phyloP scores from a whole-genome alignment of 1,284 basidiomycete species.

The Farysia itapuensis region DNA sequence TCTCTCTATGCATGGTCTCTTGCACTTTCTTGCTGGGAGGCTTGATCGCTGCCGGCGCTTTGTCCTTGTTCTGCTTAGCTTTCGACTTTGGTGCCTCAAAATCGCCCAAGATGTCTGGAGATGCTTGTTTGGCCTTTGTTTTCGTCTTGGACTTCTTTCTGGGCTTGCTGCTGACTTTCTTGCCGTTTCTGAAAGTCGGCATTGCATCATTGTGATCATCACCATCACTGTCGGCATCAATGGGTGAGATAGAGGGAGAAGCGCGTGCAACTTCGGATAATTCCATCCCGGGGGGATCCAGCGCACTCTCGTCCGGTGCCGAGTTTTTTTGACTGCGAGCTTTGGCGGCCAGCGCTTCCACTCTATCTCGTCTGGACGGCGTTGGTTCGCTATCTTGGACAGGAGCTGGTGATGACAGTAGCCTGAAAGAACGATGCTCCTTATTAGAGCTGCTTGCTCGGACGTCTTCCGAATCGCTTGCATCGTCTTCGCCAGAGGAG shows the following conservation, averaged over 20 bases:
- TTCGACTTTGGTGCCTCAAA: constrained; percentile 12
- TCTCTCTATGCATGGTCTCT: constrained; percentile 48
- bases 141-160: constrained; percentile 9
- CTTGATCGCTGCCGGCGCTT: constrained; percentile 23
- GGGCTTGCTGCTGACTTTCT: neutral
- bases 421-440: constrained; percentile 18
- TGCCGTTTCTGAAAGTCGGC: constrained; percentile 7
- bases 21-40: constrained; percentile 48
- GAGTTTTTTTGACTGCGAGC: constrained; percentile 5
- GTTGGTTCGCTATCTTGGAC: constrained; percentile 1
- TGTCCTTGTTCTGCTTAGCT: constrained; percentile 16
- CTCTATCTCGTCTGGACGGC: constrained; percentile 11
- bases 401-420: constrained; percentile 1
- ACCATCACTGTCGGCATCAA: constrained; percentile 22
- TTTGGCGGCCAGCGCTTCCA: constrained; percentile 25
- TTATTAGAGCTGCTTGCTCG: too few species aligned
- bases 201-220: constrained; percentile 33
- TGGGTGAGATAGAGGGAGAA: constrained; percentile 23
- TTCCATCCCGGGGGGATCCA: constrained; percentile 14
- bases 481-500: constrained; percentile 8
- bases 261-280: constrained; percentile 2
- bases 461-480: too few species aligned
- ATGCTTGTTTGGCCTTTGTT: constrained; percentile 12
- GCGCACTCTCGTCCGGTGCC: neutral
- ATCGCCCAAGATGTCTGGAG: constrained; percentile 21